Conservation (phyloP, 192 early-diverging fungal genomes). For the Dimargaris cristalligena region DNA sequence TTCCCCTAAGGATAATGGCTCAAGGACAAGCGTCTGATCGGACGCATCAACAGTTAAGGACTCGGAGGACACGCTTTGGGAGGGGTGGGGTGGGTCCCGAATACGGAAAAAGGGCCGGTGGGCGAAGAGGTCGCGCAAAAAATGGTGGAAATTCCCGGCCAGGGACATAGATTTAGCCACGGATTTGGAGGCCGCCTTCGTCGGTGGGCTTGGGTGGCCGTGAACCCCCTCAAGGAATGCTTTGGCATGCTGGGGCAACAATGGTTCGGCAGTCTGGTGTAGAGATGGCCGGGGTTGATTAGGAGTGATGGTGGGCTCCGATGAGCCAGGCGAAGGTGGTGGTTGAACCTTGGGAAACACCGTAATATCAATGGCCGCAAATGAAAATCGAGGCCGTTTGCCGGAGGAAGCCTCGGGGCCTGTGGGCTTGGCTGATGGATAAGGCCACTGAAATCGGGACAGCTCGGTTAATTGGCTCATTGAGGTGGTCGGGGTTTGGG, state of each 20-base stretch:
- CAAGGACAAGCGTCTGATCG: background rate
- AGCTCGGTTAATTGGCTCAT: background rate
- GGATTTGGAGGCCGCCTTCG: background rate
- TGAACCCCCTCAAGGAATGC: background rate
- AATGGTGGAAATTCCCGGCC: background rate
- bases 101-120: background rate
- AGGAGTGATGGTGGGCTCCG: background rate
- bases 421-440: background rate
- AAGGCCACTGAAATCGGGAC: conserved; percentile 1
- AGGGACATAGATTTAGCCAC: background rate
- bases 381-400: background rate
- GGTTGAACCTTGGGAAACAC: background rate
- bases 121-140: background rate
- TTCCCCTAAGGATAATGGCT: background rate
- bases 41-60: background rate
- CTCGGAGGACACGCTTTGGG: background rate
- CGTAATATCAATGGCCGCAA: background rate
- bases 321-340: background rate
- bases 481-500: background rate
- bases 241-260: background rate
- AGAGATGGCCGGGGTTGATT: background rate
- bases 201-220: no score
- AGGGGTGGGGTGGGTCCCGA: background rate
- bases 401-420: background rate
- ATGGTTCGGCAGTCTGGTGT: background rate